Evolutionary conservation across 352 stramenopile species (phyloP).

Genomic region (Aphanomyces astaci): DNA sequence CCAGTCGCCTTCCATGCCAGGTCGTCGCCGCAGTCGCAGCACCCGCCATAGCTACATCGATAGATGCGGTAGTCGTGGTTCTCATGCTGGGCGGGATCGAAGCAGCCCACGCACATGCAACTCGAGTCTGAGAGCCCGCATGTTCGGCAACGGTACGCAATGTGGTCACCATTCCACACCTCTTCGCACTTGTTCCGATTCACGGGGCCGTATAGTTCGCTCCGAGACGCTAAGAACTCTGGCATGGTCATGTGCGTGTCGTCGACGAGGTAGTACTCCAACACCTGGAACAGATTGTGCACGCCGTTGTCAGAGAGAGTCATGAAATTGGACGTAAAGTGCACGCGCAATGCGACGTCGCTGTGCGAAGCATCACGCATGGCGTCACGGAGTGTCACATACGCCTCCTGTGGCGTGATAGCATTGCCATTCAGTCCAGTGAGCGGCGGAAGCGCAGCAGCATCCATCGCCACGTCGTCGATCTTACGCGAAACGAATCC

Average conservation of each 20-base stretch:
- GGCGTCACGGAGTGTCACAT: neutral
- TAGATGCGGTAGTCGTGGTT: slow-evolving; percentile 79
- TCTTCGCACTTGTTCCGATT: slow-evolving; percentile 74
- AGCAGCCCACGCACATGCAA: slow-evolving; percentile 78
- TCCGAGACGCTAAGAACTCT: neutral
- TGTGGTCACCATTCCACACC: slow-evolving; percentile 83
- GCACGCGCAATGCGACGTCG: neutral
- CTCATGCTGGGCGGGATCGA: slow-evolving; percentile 69
- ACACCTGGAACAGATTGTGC: neutral
- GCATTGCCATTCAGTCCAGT: neutral
- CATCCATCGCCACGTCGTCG: neutral
- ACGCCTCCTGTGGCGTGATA: neutral
- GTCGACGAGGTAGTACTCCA: neutral
- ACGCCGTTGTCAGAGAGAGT: neutral
- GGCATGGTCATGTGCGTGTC: neutral
- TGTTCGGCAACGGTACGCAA: slow-evolving; percentile 75
- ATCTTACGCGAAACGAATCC: neutral
- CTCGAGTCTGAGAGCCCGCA: slow-evolving; percentile 80
- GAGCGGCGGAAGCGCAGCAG: neutral
- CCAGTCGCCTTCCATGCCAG: slow-evolving; percentile 66
- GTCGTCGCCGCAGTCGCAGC: slow-evolving; percentile 74
- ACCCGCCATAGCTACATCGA: slow-evolving; percentile 66
- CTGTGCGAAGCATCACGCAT: neutral
- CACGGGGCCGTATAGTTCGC: slow-evolving; percentile 44
- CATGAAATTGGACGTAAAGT: neutral